Conservation (phyloP, 352 stramenopile genomes). For the Pythium aphanidermatum region DNA sequence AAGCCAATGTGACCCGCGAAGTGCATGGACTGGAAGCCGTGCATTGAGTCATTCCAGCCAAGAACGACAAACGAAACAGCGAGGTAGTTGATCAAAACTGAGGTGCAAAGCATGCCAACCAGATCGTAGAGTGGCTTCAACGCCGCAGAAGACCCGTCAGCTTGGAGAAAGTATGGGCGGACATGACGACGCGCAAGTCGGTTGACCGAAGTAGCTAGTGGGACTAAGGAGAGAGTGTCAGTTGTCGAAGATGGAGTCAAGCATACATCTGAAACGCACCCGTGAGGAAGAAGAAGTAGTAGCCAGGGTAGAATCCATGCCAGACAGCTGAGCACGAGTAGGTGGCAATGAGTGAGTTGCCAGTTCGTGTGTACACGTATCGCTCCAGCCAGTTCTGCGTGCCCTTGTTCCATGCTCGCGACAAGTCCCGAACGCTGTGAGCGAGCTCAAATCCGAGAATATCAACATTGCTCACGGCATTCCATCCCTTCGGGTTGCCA, state of each 20-base stretch:
- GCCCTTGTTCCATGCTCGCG: slow-evolving; percentile 96
- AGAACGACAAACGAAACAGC: slow-evolving; percentile 68
- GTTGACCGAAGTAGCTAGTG: slow-evolving; percentile 61
- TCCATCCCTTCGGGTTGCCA: slow-evolving; percentile 86
- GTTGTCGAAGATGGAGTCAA: too few relatives aligned
- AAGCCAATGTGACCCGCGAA: slow-evolving; percentile 52
- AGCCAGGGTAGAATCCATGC: slow-evolving; percentile 97
- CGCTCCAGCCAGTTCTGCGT: slow-evolving; percentile 92
- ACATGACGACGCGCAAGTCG: slow-evolving; percentile 57
- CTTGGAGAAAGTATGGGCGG: slow-evolving; percentile 58
- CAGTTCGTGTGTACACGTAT: slow-evolving; percentile 94
- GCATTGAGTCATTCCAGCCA: slow-evolving; percentile 46
- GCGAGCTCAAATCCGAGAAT: slow-evolving; percentile 94
- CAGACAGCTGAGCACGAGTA: slow-evolving; percentile 94
- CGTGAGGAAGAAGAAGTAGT: slow-evolving; percentile 95
- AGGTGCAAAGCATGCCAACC: slow-evolving; percentile 35
- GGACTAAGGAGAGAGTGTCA: too few relatives aligned
- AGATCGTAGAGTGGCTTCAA: slow-evolving; percentile 67
- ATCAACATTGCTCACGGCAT: slow-evolving; percentile 95
- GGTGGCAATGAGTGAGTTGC: slow-evolving; percentile 85
- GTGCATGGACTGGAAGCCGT: slow-evolving; percentile 46
- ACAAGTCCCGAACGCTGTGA: slow-evolving; percentile 85
- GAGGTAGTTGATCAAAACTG: slow-evolving; percentile 59
- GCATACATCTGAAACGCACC: slow-evolving; percentile 19
- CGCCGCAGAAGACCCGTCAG: slow-evolving; percentile 36